phyloP scores from a whole-genome alignment of 208 protist species.

The Leptomonas seymouri region DNA sequence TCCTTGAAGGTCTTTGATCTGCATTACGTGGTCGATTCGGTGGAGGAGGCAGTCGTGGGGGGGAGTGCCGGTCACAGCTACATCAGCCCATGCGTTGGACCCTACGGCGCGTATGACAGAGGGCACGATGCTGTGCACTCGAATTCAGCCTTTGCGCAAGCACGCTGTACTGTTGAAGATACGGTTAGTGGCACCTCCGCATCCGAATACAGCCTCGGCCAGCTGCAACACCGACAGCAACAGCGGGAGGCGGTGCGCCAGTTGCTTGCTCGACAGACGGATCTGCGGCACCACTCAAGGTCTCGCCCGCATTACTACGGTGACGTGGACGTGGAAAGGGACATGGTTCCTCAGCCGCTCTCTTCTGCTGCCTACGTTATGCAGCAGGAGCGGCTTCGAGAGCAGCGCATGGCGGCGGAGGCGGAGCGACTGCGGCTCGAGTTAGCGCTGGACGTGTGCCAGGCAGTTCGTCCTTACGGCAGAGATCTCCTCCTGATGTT shows the following conservation, averaged over 20 bases:
- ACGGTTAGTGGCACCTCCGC: neutral
- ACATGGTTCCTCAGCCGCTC: neutral
- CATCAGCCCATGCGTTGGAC: neutral
- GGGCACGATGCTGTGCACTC: neutral
- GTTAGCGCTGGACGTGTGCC: conserved; percentile 49
- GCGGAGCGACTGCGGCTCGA: conserved; percentile 30
- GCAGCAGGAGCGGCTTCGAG: conserved; percentile 17
- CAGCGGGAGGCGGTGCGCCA: conserved; percentile 13
- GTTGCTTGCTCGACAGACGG: conserved; percentile 24
- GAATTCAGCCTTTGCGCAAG: neutral
- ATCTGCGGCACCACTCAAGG: neutral
- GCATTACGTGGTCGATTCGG: conserved; percentile 6
- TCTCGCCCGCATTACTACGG: neutral
- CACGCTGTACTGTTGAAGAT: neutral
- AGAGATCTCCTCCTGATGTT: conserved; percentile 58
- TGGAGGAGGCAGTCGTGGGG: conserved; percentile 9
- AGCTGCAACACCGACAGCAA: conserved; percentile 11
- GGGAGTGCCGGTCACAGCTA: neutral
- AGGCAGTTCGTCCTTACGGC: conserved; percentile 45
- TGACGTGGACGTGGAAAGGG: neutral
- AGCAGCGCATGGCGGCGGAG: conserved; percentile 21
- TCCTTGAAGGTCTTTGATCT: conserved; percentile 1
- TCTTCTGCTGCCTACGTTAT: conserved; percentile 12
- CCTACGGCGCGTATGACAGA: neutral
- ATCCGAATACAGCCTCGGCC: neutral